Evolutionary conservation across 2,329 filamentous ascomycete genomes (phyloP), one percentile per base, ranked within the genome.

Genomic region (Trematosphaeria pertusa): DNA sequence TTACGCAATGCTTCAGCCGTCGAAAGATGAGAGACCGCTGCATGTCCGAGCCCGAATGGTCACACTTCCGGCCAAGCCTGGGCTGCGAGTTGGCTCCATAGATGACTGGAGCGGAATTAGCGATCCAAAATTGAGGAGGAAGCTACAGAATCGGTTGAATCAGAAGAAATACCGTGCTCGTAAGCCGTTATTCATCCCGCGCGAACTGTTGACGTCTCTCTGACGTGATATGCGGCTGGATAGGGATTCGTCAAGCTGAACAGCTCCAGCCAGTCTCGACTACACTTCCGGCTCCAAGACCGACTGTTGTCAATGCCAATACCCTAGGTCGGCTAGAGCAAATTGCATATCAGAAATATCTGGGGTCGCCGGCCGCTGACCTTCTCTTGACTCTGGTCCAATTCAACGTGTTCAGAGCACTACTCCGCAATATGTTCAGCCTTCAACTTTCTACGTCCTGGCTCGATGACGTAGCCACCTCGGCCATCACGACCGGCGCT

Each of bases 401-500:
- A 22, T 73, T 71, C 56, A 74, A 75, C 35, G 64, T 74, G 17
- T 58, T 73, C 20, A 66, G 72, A 26, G 72, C 67, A 2, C 58
- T 70, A 7, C 45, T 64, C 5, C 58, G 60, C n/a, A 74, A 73
- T 43, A 61, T 67, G 18, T 40, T 50, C 33, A 61, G 67, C 10
- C 54, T 74, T 11, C 36, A 38, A 36, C 19, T 54, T 38, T 11
- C 43, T 18, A 14, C 40, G 24, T 12, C 42, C 19, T 54, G 48
- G 34, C 44, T 45, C 10, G 28, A 47, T 22, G 30, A 36, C 9
- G 34, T 4, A 3, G 19, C 39, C 6, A 21, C 37, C 5, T 49
- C 42, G 10, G 41, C 43, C 20, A 8, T 24, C 36, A 10, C 32
- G 12, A n/a, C 14, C 32, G 30, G 11, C 7, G 22, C 4, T 5